Evolutionary conservation across 1,284 basidiomycete species (phyloP), one percentile per base, ranked within the genome.

Genomic region (Chondrostereum purpureum): DNA sequence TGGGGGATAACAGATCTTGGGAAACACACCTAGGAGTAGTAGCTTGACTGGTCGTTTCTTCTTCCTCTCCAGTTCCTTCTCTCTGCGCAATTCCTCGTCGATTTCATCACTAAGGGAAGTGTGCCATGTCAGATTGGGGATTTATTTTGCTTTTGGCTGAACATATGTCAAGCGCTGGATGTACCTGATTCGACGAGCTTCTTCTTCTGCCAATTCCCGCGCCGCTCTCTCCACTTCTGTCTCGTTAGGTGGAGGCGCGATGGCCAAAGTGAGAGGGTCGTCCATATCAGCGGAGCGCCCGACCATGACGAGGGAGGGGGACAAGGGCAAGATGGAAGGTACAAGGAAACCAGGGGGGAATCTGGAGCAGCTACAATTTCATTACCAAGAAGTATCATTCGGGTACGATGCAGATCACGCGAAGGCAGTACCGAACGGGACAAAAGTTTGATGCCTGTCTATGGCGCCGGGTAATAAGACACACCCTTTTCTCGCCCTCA

Each of bases 61-160:
- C 63, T 71, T 80, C 63, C 69, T 80, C 47, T 75, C 62, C 0
- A 63, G 68, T 12, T 69, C 66, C 50, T 64, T 69, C 53, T 84
- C 82, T 39, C 64, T 67, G 39, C 72, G 69, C 35, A 87, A 62
- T 57, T 77, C 73, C 46, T 80, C 80, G 66, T 87, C 83, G 51
- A 87, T 87, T 49, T 75, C 70, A 39, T 83, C 79, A 58, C 77
- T 83, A 36, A 66, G 6, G n/a, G 31, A 14, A 12, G 5, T 18
- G n/a, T 31, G 27, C 2, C 2, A 5, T 10, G 22, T 5, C n/a
- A n/a, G n/a, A n/a, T n/a, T n/a, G n/a, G n/a, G n/a, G n/a, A n/a
- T n/a, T n/a, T n/a, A n/a, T n/a, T n/a, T n/a, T n/a, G n/a, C n/a
- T n/a, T n/a, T n/a, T n/a, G n/a, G n/a, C n/a, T n/a, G n/a, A n/a